Evolutionary conservation across 169 alveolate species (phyloP), one percentile per base, ranked within the genome.

Genomic region (Cryptosporidium viatorum): DNA sequence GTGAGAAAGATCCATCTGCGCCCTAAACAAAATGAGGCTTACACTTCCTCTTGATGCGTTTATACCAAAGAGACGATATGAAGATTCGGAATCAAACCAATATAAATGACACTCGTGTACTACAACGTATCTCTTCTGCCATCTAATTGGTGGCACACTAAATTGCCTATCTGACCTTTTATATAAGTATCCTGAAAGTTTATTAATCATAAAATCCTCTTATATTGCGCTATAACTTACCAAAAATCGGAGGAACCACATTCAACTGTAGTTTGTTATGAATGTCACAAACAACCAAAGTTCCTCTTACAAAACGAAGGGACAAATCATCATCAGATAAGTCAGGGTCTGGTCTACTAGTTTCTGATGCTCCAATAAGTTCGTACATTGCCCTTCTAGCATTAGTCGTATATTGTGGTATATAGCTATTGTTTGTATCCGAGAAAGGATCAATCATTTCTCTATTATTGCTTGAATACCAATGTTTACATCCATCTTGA

Each of bases 331-430:
- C 65, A 26, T 80, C 89, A 9, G 89, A 80, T 43, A 80, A 45
- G 48, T 80, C 89, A 31, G 89, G 89, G 43, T 80, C 89, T 0
- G 89, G 89, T 33, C 71, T 80, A 12, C 74, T 50, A 23, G 45
- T 26, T 59, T 80, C 89, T 1, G 89, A 80, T 65, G 89, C 55
- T 41, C 89, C 89, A n/a, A 80, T 80, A 12, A 80, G 59, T 50
- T 80, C 89, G 39, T 62, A 80, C 89, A 80, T 80, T 14, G 89
- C 89, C 51, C 89, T 80, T 80, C 89, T 80, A 23, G 89, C 89
- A 41, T 59, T 80, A 6, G 80, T 80, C 9, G 89, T 80, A 80
- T 80, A 80, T 35, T 80, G 89, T 7, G 89, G 89, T 45, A 80
- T 80, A 62, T 65, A 80, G 41, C 89, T 80, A 6, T 80, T 80